Evolutionary conservation across 2,329 filamentous ascomycete genomes (phyloP).

Genomic region (Colletotrichum zoysiae): DNA sequence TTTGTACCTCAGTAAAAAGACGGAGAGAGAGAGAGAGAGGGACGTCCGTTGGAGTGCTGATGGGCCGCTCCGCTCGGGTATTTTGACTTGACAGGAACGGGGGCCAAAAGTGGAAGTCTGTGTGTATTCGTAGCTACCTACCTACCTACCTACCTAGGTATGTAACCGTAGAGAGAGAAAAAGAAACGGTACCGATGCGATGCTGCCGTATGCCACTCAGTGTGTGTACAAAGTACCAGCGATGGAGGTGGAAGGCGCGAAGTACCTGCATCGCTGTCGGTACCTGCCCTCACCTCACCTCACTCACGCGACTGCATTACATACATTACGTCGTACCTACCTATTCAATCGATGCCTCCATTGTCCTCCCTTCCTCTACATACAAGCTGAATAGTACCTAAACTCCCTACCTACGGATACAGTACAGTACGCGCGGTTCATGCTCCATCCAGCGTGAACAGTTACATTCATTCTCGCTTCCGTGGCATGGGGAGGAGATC

Average conservation of each 20-base stretch:
- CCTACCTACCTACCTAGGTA: too few relatives aligned
- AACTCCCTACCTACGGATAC: too few relatives aligned
- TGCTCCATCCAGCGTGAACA: neutral
- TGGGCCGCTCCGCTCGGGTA: slow-evolving; percentile 26
- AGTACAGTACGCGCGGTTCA: neutral
- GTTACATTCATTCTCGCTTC: neutral
- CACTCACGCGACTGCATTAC: neutral
- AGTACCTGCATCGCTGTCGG: slow-evolving; percentile 8
- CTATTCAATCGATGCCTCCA: neutral
- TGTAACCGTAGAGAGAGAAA: too few relatives aligned
- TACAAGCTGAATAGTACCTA: neutral
- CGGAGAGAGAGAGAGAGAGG: neutral
- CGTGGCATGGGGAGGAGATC: neutral
- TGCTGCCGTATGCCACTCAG: too few relatives aligned
- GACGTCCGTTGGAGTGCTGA: neutral
- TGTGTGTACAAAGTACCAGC: neutral
- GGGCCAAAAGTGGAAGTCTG: slow-evolving; percentile 6
- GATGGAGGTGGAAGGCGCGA: neutral
- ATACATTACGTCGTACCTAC: too few relatives aligned
- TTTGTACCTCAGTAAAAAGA: too few relatives aligned
- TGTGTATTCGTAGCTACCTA: too few relatives aligned
- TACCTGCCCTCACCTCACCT: neutral
- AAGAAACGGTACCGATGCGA: neutral
- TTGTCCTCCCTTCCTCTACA: neutral
- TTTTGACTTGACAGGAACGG: slow-evolving; percentile 8